Evolutionary conservation across 257 asterid genomes (phyloP).

Genomic region (Plantago ovata): DNA sequence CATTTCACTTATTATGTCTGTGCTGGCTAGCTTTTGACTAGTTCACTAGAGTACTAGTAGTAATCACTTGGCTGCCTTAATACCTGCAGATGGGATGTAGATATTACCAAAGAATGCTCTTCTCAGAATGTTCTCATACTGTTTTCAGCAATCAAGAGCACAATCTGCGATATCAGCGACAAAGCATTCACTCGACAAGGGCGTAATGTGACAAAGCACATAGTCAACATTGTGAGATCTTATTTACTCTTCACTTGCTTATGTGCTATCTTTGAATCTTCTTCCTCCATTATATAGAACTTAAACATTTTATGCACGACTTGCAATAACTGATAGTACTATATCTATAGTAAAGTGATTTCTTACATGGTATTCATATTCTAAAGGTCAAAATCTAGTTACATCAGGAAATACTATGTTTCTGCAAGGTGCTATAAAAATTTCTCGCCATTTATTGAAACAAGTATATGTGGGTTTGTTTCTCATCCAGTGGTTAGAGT

Average conservation of each 20-base stretch:
- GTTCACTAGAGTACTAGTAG: too few relatives aligned
- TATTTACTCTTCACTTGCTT: conserved; percentile 5
- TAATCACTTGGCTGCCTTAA: too few relatives aligned
- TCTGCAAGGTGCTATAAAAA: background rate
- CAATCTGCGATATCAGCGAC: conserved; percentile 62
- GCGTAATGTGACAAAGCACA: conserved; percentile 48
- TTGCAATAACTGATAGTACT: background rate
- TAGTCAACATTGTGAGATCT: conserved; percentile 66
- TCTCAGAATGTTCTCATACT: conserved; percentile 64
- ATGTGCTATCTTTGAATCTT: background rate
- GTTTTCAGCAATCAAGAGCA: conserved; percentile 59
- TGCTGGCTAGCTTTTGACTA: too few relatives aligned
- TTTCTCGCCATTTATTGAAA: background rate
- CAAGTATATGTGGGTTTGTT: conserved; percentile 7
- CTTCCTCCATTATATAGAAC: background rate
- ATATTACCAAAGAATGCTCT: conserved; percentile 34
- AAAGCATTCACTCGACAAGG: conserved; percentile 51
- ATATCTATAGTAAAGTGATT: too few relatives aligned
- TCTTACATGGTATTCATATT: background rate
- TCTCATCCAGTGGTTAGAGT: conserved; percentile 68
- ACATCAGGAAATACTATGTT: background rate
- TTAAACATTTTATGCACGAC: background rate
- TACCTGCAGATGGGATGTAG: conserved; percentile 71
- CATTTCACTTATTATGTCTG: too few relatives aligned
- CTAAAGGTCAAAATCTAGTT: background rate